Evolutionary conservation across 1,139 yeast genomes (phyloP).

Genomic region (Kodamaea sp.): DNA sequence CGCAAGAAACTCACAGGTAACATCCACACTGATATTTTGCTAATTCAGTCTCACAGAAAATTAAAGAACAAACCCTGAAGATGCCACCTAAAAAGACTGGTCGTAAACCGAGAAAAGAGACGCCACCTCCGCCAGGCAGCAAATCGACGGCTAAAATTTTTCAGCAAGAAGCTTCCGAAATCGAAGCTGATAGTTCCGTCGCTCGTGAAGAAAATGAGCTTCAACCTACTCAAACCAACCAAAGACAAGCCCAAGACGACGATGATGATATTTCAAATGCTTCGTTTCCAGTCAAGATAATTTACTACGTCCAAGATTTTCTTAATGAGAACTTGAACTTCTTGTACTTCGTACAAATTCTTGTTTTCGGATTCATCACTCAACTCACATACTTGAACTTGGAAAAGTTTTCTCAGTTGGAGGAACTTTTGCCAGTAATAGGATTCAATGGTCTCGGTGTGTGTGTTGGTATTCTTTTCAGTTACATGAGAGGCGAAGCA

Average conservation of each 20-base stretch:
- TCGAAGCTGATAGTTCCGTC: background rate
- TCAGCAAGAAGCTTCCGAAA: background rate
- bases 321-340: conserved; percentile 36
- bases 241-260: conserved; percentile 3
- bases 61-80: too few relatives aligned
- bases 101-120: conserved; percentile 3
- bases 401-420: conserved; percentile 18
- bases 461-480: conserved; percentile 29
- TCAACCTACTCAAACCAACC: background rate
- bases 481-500: conserved; percentile 24
- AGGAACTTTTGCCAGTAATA: conserved; percentile 25
- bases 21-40: too few relatives aligned
- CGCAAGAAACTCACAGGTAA: too few relatives aligned
- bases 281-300: conserved; percentile 9
- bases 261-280: conserved; percentile 16
- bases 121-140: conserved; percentile 1
- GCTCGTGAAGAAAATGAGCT: background rate
- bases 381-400: conserved; percentile 33
- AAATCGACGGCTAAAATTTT: conserved; percentile 10
- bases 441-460: conserved; percentile 41
- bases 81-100: conserved; percentile 8
- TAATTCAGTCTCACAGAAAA: too few relatives aligned
- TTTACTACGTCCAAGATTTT: conserved; percentile 41
- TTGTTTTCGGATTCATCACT: conserved; percentile 30
- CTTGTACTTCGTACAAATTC: conserved; percentile 35